A percentile compares a stretch with the other conserved stretches of the same genome.
These are phyloP conservation scores for Barbarea vulgaris DNA, from an alignment of 345 rosid species.

Conservation along the genomic window DNA sequence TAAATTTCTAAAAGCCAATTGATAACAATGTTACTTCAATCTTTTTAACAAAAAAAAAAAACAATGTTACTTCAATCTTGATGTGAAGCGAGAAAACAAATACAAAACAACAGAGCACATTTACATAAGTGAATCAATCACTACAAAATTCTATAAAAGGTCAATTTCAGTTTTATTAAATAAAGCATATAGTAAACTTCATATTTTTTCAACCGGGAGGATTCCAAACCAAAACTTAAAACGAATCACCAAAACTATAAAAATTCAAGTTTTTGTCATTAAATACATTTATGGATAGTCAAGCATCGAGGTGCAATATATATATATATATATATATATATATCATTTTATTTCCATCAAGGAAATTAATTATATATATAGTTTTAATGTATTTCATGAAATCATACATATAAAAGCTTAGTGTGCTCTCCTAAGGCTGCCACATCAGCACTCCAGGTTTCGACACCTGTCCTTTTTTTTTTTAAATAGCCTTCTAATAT, in stretches of 20 bases:
- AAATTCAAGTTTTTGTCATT: background rate
- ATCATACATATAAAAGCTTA: too few relatives aligned
- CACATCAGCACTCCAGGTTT: too few relatives aligned
- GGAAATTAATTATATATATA: too few relatives aligned
- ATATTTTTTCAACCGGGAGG: background rate
- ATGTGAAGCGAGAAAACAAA: background rate
- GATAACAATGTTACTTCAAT: background rate
- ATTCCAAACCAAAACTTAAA: background rate
- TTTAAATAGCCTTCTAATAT: too few relatives aligned
- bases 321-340: too few relatives aligned
- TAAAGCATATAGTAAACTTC: background rate
- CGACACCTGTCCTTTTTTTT: too few relatives aligned
- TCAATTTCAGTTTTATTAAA: background rate
- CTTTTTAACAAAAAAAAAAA: too few relatives aligned
- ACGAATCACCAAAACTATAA: background rate
- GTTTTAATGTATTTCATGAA: too few relatives aligned
- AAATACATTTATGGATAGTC: too few relatives aligned
- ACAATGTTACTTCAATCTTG: background rate
- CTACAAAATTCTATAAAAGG: background rate
- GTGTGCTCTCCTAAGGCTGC: too few relatives aligned
- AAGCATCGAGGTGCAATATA: too few relatives aligned
- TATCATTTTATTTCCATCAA: too few relatives aligned
- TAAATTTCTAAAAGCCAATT: background rate
- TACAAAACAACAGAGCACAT: background rate
- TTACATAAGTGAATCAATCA: background rate